These are phyloP conservation scores for Termitomyces sp. DNA, from an alignment of 768 basidiomycete genomes.

Conservation along the genomic window DNA sequence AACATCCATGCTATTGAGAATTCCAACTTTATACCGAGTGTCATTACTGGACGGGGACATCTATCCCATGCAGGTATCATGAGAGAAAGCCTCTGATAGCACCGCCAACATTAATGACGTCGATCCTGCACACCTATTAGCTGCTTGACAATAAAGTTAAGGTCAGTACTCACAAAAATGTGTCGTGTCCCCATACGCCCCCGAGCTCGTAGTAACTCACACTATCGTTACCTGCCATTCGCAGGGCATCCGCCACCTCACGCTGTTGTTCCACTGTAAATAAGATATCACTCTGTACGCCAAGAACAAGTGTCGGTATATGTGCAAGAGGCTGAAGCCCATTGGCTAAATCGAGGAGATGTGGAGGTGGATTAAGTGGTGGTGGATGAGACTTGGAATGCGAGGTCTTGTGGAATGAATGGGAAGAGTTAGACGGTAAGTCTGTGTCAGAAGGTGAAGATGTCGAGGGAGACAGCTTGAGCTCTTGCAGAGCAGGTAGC, in stretches of 20 bases:
- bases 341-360: constrained; percentile 69
- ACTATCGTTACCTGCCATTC: constrained; percentile 80
- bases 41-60: background rate
- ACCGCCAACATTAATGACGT: constrained; percentile 16
- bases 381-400: constrained; percentile 71
- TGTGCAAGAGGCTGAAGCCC: constrained; percentile 72
- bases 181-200: constrained; percentile 99
- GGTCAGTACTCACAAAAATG: constrained; percentile 68
- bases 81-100: constrained; percentile 15
- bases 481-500: constrained; percentile 60
- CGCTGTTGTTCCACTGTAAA: constrained; percentile 98
- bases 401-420: constrained; percentile 32
- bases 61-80: background rate
- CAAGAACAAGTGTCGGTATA: constrained; percentile 83
- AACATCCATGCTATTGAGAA: background rate
- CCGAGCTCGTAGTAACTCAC: constrained; percentile 98
- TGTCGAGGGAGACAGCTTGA: constrained; percentile 45
- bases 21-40: background rate
- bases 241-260: constrained; percentile 88
- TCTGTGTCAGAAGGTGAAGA: constrained; percentile 17
- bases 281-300: constrained; percentile 94
- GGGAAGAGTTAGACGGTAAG: constrained; percentile 15
- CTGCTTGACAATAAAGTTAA: background rate
- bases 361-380: constrained; percentile 65
- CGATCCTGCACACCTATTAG: constrained; percentile 8